phyloP scores from a whole-genome alignment of 1,284 basidiomycete species.

The Puccinia polysora region DNA sequence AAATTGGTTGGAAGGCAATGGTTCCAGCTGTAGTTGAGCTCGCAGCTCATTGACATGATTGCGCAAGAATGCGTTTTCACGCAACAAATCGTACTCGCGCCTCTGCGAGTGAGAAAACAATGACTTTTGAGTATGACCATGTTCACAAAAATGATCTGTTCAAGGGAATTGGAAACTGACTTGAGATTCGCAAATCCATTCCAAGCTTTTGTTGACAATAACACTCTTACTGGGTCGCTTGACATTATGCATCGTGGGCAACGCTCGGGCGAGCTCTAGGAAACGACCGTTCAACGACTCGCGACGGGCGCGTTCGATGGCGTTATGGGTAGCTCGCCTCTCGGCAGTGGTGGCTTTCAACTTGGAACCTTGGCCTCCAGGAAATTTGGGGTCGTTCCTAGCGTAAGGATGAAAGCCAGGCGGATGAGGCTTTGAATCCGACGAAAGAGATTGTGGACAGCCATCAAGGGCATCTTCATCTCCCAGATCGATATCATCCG shows the following conservation, averaged over 20 bases:
- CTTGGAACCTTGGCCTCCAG: neutral
- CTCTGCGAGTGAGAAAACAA: conserved; percentile 42
- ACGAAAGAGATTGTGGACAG: conserved; percentile 4
- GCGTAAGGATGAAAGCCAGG: conserved; percentile 16
- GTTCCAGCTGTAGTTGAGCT: conserved; percentile 46
- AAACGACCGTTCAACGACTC: conserved; percentile 87
- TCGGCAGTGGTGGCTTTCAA: conserved; percentile 64
- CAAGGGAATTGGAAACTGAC: conserved; percentile 8
- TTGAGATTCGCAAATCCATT: conserved; percentile 48
- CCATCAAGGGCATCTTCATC: conserved; percentile 32
- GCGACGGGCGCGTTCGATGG: conserved; percentile 81
- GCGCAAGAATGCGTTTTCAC: conserved; percentile 49
- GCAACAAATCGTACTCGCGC: conserved; percentile 46
- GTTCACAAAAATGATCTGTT: neutral
- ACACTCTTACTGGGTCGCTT: conserved; percentile 87
- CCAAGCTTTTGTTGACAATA: conserved; percentile 72
- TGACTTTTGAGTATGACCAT: neutral
- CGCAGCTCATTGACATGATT: conserved; percentile 48
- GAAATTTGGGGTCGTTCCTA: conserved; percentile 8
- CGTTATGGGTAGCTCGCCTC: conserved; percentile 86
- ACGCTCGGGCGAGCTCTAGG: conserved; percentile 76
- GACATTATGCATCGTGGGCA: conserved; percentile 81
- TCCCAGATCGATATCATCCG: conserved; percentile 32
- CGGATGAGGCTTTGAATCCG: conserved; percentile 1
- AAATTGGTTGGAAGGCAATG: conserved; percentile 45